These are phyloP conservation scores for Aspergillus steynii DNA, from an alignment of 495 filamentous ascomycete genomes.

Conservation along the genomic window DNA sequence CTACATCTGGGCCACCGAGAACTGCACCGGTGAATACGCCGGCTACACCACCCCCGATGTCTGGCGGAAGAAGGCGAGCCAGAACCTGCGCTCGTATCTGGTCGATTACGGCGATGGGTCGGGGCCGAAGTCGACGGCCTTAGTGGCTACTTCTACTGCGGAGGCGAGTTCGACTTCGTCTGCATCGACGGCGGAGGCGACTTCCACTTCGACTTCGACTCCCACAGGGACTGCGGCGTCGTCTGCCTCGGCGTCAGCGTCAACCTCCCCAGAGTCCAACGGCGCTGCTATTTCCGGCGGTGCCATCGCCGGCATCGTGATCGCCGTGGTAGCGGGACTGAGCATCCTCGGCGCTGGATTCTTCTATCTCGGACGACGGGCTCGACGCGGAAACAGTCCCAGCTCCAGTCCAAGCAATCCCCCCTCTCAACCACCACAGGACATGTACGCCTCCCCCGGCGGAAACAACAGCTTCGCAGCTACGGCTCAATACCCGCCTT, in stretches of 20 bases:
- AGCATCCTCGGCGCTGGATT: background rate
- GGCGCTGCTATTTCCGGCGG: background rate
- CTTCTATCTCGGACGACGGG: slow-evolving; percentile 1
- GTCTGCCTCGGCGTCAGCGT: background rate
- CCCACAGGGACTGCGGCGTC: background rate
- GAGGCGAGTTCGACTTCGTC: background rate
- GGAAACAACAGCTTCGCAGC: background rate
- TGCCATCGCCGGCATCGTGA: slow-evolving; percentile 1
- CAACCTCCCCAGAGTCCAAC: background rate
- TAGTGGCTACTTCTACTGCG: background rate
- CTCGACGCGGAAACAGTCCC: background rate
- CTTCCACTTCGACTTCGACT: background rate
- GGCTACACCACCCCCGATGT: background rate
- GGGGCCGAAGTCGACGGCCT: background rate
- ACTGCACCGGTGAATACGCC: slow-evolving; percentile 3
- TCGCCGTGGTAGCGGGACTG: background rate
- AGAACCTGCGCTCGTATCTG: slow-evolving; percentile 3
- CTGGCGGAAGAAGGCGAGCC: slow-evolving; percentile 4
- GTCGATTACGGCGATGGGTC: background rate
- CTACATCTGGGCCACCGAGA: slow-evolving; percentile 8
- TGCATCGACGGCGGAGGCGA: background rate
- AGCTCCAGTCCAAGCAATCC: background rate
- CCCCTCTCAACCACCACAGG: background rate
- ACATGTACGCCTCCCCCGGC: background rate
- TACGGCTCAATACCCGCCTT: no score